Base-by-base conservation (phyloP, 306 rosid species). In the Casuarina equisetifolia region DNA sequence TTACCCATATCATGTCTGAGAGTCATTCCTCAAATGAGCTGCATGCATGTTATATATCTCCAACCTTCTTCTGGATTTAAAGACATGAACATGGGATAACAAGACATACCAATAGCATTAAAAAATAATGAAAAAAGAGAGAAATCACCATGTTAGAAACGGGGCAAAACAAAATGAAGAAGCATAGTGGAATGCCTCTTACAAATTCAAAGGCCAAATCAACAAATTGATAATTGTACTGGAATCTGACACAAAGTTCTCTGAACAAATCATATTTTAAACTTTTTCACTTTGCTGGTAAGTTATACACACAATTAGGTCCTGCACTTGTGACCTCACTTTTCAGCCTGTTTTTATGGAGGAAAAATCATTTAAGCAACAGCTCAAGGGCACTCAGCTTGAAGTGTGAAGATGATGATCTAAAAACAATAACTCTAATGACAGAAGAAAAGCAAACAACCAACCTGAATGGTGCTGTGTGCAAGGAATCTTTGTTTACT, bases 381-480 rank as follows among this genome's bases (percentile, higher is more conserved):
- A 40, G 12, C 20, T 64, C 48, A 6, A 16, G 3, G 32, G 39
- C 6, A 62, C 40, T 9, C 32, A 19, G 45, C 43, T n/a, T 46
- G 16, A 45, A 45, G 25, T 13, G 32, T 58, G 50, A 38, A 75
- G 69, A 17, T 53, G n/a, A 39, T 54, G 2, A 13, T 64, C 11
- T 57, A 53, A 68, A 64, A 38, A 12, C 57, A 35, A 54, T 39
- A 75, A 84, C 32, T 25, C 32, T 25, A 25, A 70, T 38, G 25
- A 6, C 44, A 79, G 42, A 62, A 75, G 50, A 58, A 38, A 25
- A 25, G 64, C 57, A 17, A 63, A 40, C n/a, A 62, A 53, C 85
- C 79, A 81, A 85, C 98, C 98, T 90, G 98, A 85, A 95, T 92
- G 74, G 96, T 83, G 46, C 42, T 84, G 74, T 95, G 98, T 2